phyloP scores from a whole-genome alignment of 768 basidiomycete species.

The Termitomyces sp. region DNA sequence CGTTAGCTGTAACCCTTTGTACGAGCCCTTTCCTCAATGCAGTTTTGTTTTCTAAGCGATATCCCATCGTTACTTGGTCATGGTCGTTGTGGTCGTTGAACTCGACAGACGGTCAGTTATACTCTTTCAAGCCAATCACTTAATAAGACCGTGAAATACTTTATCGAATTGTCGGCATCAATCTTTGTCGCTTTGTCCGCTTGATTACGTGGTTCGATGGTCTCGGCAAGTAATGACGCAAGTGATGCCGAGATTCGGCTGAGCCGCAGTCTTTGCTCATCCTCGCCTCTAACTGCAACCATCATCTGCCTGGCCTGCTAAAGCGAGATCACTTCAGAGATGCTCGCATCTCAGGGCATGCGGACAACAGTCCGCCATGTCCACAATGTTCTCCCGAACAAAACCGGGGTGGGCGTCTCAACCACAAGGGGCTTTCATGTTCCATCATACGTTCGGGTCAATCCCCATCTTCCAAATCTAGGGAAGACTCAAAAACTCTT shows the following conservation, averaged over 20 bases:
- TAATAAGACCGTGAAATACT: too few species aligned
- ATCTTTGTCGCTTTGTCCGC: neutral
- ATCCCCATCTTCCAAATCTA: constrained; percentile 22
- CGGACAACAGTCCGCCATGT: constrained; percentile 36
- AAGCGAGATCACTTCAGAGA: constrained; percentile 4
- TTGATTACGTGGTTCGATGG: neutral
- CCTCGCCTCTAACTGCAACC: neutral
- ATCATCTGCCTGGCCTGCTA: neutral
- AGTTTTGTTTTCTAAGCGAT: neutral
- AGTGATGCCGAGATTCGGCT: neutral
- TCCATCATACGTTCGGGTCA: constrained; percentile 31
- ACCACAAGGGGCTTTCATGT: constrained; percentile 38
- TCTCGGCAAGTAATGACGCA: constrained; percentile 8
- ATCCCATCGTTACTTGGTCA: too few species aligned
- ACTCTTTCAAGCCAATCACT: too few species aligned
- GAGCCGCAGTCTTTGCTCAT: neutral
- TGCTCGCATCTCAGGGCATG: constrained; percentile 39
- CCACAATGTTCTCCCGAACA: constrained; percentile 25
- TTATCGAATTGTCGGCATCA: too few species aligned
- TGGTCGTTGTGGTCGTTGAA: too few species aligned
- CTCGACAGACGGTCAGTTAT: too few species aligned
- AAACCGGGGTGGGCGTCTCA: constrained; percentile 18
- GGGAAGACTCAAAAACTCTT: constrained; percentile 41
- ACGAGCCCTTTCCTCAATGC: neutral
- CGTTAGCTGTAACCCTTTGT: neutral